Percentiles rank a stretch among this genome's conserved stretches.
phyloP scores from a whole-genome alignment of 495 filamentous ascomycete species.

The Neurospora sp. region DNA sequence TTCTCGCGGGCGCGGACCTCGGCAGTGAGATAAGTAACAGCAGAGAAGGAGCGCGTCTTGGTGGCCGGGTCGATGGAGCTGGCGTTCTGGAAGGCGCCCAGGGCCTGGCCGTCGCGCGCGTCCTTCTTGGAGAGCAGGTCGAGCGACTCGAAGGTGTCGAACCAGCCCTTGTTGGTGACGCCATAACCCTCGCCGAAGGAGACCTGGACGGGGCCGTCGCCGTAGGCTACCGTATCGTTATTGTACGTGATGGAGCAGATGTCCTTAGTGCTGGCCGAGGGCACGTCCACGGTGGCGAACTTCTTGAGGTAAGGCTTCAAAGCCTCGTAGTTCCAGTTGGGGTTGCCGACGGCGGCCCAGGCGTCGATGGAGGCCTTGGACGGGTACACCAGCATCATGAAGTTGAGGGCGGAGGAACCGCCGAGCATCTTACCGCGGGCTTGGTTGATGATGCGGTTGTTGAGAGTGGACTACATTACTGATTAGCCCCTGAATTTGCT shows the following conservation, averaged over 20 bases:
- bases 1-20: conserved; percentile 31
- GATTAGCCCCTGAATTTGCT: conserved; percentile 2
- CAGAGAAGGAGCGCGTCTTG: conserved; percentile 29
- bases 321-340: conserved; percentile 41
- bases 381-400: conserved; percentile 36
- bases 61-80: conserved; percentile 33
- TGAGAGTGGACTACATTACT: conserved; percentile 17
- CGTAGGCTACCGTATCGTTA: conserved; percentile 19
- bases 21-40: conserved; percentile 26
- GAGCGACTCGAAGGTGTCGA: conserved; percentile 23
- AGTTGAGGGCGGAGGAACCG: conserved; percentile 48
- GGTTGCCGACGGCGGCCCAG: conserved; percentile 46
- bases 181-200: conserved; percentile 30
- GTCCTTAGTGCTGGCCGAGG: conserved; percentile 20
- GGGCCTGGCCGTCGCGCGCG: conserved; percentile 25
- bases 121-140: conserved; percentile 26
- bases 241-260: conserved; percentile 22
- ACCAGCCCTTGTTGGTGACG: conserved; percentile 27
- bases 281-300: conserved; percentile 26
- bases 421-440: conserved; percentile 47
- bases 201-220: conserved; percentile 31
- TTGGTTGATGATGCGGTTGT: conserved; percentile 24
- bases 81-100: conserved; percentile 38
- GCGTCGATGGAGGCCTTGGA: conserved; percentile 38
- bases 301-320: conserved; percentile 40